phyloP scores from a whole-genome alignment of 1,284 basidiomycete genomes.

The Rhodotorula glutinis region DNA sequence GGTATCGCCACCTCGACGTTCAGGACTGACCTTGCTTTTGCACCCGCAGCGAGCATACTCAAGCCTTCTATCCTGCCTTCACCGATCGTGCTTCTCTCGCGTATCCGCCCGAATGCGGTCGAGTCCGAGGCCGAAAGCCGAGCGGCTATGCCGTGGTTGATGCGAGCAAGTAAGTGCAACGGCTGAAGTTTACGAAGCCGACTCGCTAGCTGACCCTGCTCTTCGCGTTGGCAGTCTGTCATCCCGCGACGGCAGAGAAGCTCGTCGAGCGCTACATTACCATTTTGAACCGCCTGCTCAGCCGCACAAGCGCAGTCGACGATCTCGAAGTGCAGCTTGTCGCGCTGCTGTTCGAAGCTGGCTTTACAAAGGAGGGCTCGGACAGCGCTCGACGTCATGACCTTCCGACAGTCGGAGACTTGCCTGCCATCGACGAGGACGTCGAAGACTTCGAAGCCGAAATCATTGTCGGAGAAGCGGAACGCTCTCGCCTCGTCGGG shows the following conservation, averaged over 20 bases:
- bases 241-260: not conserved
- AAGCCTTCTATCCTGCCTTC: not conserved
- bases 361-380: not conserved
- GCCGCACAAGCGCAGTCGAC: not conserved
- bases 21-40: too few species aligned
- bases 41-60: not conserved
- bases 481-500: not conserved
- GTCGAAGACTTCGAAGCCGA: not conserved
- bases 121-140: not conserved
- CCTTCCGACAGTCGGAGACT: not conserved
- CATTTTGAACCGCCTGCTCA: not conserved
- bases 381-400: not conserved
- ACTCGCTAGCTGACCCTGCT: too few species aligned
- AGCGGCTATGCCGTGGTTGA: constrained; percentile 3
- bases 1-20: not conserved
- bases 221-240: constrained; percentile 13
- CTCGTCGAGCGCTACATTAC: not conserved
- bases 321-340: not conserved
- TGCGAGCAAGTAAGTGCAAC: not conserved
- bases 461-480: not conserved
- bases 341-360: not conserved
- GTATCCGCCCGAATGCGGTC: not conserved
- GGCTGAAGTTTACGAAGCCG: too few species aligned
- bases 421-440: not conserved
- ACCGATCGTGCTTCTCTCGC: constrained; percentile 7